Evolutionary conservation across 2,329 filamentous ascomycete species (phyloP), one percentile per base, ranked within the genome.

Genomic region (Monosporascus sp.): DNA sequence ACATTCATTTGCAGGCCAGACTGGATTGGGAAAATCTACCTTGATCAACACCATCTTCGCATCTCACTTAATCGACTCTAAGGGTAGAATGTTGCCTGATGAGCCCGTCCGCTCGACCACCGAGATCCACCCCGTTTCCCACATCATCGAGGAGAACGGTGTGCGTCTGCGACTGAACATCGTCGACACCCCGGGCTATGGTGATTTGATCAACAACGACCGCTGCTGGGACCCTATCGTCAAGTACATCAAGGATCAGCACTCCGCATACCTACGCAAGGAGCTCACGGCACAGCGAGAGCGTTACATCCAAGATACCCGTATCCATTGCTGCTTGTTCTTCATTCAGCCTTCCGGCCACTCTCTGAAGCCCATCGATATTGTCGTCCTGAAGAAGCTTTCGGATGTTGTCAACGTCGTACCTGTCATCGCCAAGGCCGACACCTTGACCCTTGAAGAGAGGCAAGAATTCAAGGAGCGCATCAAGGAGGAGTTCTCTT

Each of bases 201-300:
- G 94, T 69, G 94, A 99, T 69, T 85, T 97, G 70, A 94, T 99
- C 75, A 99, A 99, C 84, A 99, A 99, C 75, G 94, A 99, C 79
- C 89, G 94, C 82, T 99, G 94, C 86, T 99, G 94, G 94, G 94
- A 99, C 71, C 94, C 94, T 59, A 99, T 99, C 72, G 93, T 99
- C 82, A 99, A 99, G 82, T 99, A 99, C 78, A 99, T 99, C 83
- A 99, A 99, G 83, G 94, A 99, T 76, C 94, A 99, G 81, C 94
- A 99, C 82, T 97, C 91, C 50, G 93, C 94, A 67, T 99, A 97
- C 79, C 85, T 99, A 65, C 90, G 94, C 75, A 99, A 99, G 83
- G 94, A 99, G 76, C 90, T 99, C 69, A 97, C 94, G 52, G 94
- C 94, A 63, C 94, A 99, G 82, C 90, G 94, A 76, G 94, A 99